phyloP scores from a whole-genome alignment of 148 eudicot genomes.

The Camellia sinensis region DNA sequence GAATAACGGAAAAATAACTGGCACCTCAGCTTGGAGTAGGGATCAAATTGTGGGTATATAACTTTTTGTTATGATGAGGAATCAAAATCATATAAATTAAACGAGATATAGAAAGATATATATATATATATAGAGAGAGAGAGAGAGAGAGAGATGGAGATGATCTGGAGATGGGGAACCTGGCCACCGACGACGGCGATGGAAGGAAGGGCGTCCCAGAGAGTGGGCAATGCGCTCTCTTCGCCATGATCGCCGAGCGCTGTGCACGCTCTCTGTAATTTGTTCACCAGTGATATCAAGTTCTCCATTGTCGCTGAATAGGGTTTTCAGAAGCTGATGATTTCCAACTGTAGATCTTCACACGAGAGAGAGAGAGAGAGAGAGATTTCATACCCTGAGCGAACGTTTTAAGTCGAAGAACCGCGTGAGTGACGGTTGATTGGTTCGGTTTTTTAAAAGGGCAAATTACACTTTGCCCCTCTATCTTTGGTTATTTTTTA shows the following conservation, averaged over 20 bases:
- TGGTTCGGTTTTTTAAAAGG: too few relatives aligned
- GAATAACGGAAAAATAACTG: background rate
- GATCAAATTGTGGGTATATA: too few relatives aligned
- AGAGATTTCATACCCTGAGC: background rate
- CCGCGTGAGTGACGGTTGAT: too few relatives aligned
- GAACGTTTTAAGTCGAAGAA: too few relatives aligned
- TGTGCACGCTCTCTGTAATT: constrained; percentile 92
- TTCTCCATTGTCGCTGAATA: constrained; percentile 60
- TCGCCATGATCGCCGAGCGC: constrained; percentile 97
- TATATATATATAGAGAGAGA: background rate
- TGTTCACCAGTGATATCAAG: constrained; percentile 70
- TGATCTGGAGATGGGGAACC: constrained; percentile 41
- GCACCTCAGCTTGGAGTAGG: background rate
- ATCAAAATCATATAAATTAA: background rate
- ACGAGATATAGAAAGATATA: background rate
- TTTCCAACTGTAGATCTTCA: background rate
- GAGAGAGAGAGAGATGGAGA: background rate
- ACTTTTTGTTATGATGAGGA: background rate
- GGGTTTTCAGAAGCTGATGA: constrained; percentile 7
- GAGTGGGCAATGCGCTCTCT: constrained; percentile 88
- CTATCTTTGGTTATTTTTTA: too few relatives aligned
- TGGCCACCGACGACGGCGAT: constrained; percentile 99
- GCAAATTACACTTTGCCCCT: too few relatives aligned
- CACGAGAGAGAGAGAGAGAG: constrained; percentile 3
- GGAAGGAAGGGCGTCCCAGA: constrained; percentile 95